Evolutionary conservation across 805 yeast species (phyloP), one percentile per base, ranked within the genome.

Genomic region (Candida coquimbonensis): DNA sequence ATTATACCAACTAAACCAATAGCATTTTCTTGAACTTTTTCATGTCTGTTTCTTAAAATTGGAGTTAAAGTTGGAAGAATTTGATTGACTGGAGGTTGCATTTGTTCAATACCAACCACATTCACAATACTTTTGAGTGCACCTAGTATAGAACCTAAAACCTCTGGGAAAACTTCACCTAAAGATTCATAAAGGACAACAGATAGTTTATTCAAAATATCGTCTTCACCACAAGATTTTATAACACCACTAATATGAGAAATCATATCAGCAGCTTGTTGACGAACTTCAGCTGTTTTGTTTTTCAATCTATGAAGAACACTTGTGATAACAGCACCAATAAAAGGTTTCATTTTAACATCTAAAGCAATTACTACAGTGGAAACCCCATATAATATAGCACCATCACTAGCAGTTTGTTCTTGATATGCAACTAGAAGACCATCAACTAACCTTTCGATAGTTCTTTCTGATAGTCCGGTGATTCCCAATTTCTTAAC

Each of bases 81-180:
- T 58, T 88, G 95, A 34, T 82, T 74, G 5, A 87, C 73, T 0
- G 96, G 88, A 1, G 98, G 98, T 55, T 83, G 81, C 62, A 88
- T 66, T 3, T 73, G 65, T 1, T 75, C 72, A 13, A 81, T 69
- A 9, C 84, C 85, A 38, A 83, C 72, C 17, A 74, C 77, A 2
- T 72, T 65, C 17, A 87, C 75, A 36, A 90, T 81, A 12, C 78
- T 67, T 44, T 74, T 65, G 54, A 91, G 64, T 0, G 96, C 96
- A 16, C 76, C 75, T 14, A 93, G 66, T 3, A 91, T 75, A 0
- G 96, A 85, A 0, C 96, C 97, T 39, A 93, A 68, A 3, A 89
- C 97, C 43, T 89, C 96, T 0, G 99, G 99, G 53, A 81, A 88
- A 7, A 84, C 91, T 60, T 93, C 99, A 17, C 99, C 99, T 9